Percentiles rank a stretch among this genome's conserved stretches.
Evolutionary conservation across 2,329 filamentous ascomycete species (phyloP).

Genomic region (Nannizziopsis barbatae): DNA sequence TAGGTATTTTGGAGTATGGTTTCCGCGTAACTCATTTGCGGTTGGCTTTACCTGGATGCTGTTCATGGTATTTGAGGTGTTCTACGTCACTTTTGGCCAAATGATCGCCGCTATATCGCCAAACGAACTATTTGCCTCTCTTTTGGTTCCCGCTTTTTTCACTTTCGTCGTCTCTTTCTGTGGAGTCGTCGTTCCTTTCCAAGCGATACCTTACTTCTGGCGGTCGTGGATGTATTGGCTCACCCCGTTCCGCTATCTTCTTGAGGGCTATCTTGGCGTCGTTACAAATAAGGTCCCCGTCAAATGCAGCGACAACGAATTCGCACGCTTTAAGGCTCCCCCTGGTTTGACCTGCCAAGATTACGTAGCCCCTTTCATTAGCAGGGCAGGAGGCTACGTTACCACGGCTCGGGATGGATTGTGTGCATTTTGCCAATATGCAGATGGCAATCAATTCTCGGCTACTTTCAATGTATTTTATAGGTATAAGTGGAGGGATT

Average conservation of each 20-base stretch:
- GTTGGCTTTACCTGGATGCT: constrained; percentile 53
- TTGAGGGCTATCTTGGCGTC: constrained; percentile 51
- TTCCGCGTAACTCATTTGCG: constrained; percentile 45
- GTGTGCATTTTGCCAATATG: constrained; percentile 56
- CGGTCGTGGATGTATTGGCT: constrained; percentile 54
- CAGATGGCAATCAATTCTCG: constrained; percentile 51
- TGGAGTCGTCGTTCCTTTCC: constrained; percentile 60
- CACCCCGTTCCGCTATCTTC: constrained; percentile 56
- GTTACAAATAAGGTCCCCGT: constrained; percentile 47
- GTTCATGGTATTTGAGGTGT: constrained; percentile 55
- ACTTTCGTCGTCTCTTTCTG: constrained; percentile 61
- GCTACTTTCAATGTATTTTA: constrained; percentile 50
- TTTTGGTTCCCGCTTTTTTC: constrained; percentile 59
- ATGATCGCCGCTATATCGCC: constrained; percentile 56
- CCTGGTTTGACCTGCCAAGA: constrained; percentile 48
- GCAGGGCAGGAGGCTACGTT: constrained; percentile 50
- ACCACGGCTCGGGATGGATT: constrained; percentile 43
- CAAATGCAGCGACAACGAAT: constrained; percentile 45
- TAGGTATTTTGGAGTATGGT: constrained; percentile 46
- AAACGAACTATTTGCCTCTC: constrained; percentile 54
- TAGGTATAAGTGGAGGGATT: constrained; percentile 53
- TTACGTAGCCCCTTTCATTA: constrained; percentile 47
- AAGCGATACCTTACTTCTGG: constrained; percentile 55
- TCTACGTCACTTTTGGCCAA: constrained; percentile 55
- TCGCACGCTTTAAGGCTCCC: constrained; percentile 51